Conservation (phyloP, 441 rosid genomes). For the Gossypium schwendimanii region DNA sequence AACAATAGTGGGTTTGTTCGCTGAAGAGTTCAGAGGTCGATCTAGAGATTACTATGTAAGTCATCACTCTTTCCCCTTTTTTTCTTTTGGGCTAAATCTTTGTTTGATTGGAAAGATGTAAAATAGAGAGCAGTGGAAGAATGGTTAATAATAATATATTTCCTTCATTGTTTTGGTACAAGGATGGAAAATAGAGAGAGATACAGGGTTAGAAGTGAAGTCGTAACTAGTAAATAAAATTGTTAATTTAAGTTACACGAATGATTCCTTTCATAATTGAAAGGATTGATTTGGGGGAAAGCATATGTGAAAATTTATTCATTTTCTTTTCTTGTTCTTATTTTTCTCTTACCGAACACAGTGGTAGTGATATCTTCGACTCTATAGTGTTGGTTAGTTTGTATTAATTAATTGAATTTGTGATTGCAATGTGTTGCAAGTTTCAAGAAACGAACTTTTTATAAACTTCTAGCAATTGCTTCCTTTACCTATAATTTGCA, state of each 20-base stretch:
- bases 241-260: background rate
- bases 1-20: slow-evolving; percentile 76
- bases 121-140: background rate
- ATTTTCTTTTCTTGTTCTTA: background rate
- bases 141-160: no score
- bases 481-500: background rate
- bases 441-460: background rate
- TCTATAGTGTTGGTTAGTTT: background rate
- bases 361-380: background rate
- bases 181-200: no score
- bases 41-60: slow-evolving; percentile 75
- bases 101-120: background rate
- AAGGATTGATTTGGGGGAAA: background rate
- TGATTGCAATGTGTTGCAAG: background rate
- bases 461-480: background rate
- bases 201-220: background rate
- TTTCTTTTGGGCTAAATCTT: background rate
- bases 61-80: background rate
- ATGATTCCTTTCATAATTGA: background rate
- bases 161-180: no score
- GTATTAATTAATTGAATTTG: background rate
- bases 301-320: background rate
- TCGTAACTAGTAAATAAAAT: background rate
- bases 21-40: slow-evolving; percentile 80
- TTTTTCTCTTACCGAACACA: background rate